Evolutionary conservation across 768 basidiomycete species (phyloP).

Genomic region (Pulveroboletus ravenelii): DNA sequence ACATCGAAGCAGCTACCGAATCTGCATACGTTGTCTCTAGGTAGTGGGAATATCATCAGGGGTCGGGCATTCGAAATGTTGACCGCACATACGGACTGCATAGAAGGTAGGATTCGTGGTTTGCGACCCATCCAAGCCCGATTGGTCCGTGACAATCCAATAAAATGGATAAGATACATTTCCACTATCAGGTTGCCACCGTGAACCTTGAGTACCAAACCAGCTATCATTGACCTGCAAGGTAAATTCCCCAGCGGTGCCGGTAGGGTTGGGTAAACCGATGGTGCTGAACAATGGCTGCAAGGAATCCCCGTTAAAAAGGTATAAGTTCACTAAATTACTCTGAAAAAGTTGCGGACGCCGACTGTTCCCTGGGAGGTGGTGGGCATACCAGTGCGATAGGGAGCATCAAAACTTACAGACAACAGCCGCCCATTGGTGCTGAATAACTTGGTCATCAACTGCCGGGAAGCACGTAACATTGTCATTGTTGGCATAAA

Average conservation of each 20-base stretch:
- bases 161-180: slow-evolving; percentile 67
- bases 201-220: slow-evolving; percentile 54
- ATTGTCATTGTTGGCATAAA: slow-evolving; percentile 61
- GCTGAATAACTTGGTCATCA: slow-evolving; percentile 58
- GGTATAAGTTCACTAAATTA: slow-evolving; percentile 67
- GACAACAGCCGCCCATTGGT: slow-evolving; percentile 70
- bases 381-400: slow-evolving; percentile 10
- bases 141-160: slow-evolving; percentile 69
- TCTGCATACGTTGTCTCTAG: slow-evolving; percentile 75
- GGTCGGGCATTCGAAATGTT: neutral
- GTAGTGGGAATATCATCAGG: slow-evolving; percentile 7
- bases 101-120: slow-evolving; percentile 68
- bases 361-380: slow-evolving; percentile 63
- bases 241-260: slow-evolving; percentile 48
- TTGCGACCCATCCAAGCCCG: slow-evolving; percentile 53
- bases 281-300: slow-evolving; percentile 39
- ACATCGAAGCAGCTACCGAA: slow-evolving; percentile 56
- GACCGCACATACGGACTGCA: slow-evolving; percentile 67
- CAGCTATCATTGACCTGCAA: slow-evolving; percentile 69
- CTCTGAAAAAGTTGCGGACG: slow-evolving; percentile 61
- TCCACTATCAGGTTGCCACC: slow-evolving; percentile 39
- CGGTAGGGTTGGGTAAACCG: slow-evolving; percentile 50
- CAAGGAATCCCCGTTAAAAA: slow-evolving; percentile 68
- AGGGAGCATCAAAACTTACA: slow-evolving; percentile 50
- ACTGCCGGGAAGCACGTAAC: slow-evolving; percentile 72